Evolutionary conservation across 164 flowering plant species (phyloP).

Genomic region (Litsea cubeba): DNA sequence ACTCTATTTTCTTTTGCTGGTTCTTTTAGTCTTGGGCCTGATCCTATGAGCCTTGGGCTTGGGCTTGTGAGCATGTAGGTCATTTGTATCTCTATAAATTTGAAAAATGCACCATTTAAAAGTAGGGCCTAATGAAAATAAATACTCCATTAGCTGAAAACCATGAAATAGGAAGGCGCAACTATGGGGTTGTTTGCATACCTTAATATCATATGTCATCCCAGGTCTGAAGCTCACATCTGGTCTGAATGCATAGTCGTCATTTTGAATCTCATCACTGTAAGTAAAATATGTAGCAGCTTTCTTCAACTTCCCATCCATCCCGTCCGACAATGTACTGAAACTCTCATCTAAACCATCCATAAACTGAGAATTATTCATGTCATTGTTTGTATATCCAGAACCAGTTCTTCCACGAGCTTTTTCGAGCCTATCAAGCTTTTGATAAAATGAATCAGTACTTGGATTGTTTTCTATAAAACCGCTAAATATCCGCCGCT

Average conservation of each 20-base stretch:
- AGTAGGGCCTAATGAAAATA: background rate
- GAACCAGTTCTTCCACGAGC: constrained; percentile 21
- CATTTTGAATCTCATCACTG: constrained; percentile 38
- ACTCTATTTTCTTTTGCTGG: no score
- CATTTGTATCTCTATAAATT: no score
- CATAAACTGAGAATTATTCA: constrained; percentile 8
- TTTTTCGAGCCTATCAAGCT: constrained; percentile 45
- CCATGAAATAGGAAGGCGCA: background rate
- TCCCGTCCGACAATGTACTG: constrained; percentile 54
- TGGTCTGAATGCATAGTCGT: constrained; percentile 58
- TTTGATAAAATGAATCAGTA: constrained; percentile 36
- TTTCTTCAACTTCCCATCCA: constrained; percentile 62
- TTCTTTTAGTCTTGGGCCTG: no score
- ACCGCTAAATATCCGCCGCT: constrained; percentile 52
- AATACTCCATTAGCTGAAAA: background rate
- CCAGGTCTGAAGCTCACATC: constrained; percentile 38
- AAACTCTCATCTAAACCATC: constrained; percentile 47
- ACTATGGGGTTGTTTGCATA: constrained; percentile 14
- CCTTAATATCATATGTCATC: constrained; percentile 44
- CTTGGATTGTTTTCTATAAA: constrained; percentile 21
- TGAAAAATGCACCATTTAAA: background rate
- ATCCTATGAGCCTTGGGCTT: no score
- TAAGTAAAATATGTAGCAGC: constrained; percentile 61
- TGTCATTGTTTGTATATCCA: constrained; percentile 17
- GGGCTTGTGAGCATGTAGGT: no score